phyloP scores from a whole-genome alignment of 2,329 filamentous ascomycete species.

The Fusarium sp. region DNA sequence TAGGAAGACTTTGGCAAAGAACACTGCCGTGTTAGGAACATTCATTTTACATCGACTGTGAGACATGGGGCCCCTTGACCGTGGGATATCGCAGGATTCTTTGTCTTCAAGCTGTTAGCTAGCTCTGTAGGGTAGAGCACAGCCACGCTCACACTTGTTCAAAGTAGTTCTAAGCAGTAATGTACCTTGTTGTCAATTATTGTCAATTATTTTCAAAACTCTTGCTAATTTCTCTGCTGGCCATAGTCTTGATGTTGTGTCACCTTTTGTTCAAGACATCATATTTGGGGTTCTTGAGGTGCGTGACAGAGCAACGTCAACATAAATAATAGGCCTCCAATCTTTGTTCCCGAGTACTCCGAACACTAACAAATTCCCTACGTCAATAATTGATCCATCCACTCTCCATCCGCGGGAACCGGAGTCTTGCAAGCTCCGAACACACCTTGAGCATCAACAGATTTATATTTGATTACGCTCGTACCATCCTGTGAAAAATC shows the following conservation, averaged over 20 bases:
- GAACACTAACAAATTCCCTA: constrained; percentile 34
- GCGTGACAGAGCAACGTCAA: neutral
- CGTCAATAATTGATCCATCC: constrained; percentile 24
- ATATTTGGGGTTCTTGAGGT: neutral
- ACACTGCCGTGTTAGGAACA: neutral
- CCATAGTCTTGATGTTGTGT: neutral
- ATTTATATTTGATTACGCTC: constrained; percentile 12
- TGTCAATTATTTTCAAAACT: neutral
- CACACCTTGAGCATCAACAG: constrained; percentile 19
- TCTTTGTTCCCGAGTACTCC: constrained; percentile 27
- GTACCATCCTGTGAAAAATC: constrained; percentile 14
- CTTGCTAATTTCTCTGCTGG: neutral
- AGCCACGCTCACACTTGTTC: neutral
- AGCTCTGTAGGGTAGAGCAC: constrained; percentile 18
- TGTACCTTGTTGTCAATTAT: neutral
- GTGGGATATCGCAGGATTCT: constrained; percentile 5
- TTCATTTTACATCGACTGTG: neutral
- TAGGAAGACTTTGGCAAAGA: neutral
- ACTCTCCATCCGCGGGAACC: constrained; percentile 29
- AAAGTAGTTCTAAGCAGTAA: neutral
- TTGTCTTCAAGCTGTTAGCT: neutral
- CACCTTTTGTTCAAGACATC: neutral
- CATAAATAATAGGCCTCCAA: neutral
- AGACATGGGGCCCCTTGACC: neutral
- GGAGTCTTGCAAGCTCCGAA: constrained; percentile 36